Evolutionary conservation across 805 yeast species (phyloP), one percentile per base, ranked within the genome.

Genomic region (Wickerhamiella nectarea): DNA sequence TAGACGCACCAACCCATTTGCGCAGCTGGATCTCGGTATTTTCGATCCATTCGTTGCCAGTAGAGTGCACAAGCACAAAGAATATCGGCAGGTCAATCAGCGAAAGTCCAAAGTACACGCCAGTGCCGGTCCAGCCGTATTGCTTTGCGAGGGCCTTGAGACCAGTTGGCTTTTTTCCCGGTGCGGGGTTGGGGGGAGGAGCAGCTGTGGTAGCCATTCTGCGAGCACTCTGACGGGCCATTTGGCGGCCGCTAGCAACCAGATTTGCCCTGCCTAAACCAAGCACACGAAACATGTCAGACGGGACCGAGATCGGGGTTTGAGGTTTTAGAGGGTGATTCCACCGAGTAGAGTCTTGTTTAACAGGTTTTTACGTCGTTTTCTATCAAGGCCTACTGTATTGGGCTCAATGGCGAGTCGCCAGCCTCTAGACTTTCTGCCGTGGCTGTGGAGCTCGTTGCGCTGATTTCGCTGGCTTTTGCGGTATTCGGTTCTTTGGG

Each of bases 41-140:
- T 39, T 74, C 73, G 29, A 87, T 82, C 53, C 74, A 70, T 26
- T 87, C 96, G 51, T 79, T 85, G 14, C 98, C 98, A 49, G 80
- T 65, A 0, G 85, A 74, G 58, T 87, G 96, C 10, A 91, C 97
- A 22, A 82, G 54, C 7, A 81, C 49, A 59, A 78, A 91, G 59
- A 93, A 83, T 3, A 86, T 49, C 1, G 97, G 96, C 50, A 83
- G 68, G 57, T 91, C 97, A 21, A 91, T 61, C 18, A 69, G 66
- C 1, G 83, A 70, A n/a, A 91, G 58, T 1, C 72, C 79, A 17
- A 85, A 53, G 56, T 91, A 91, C 0, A 89, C 84, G 11, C 85
- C 94, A 11, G 89, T 64, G 0, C 95, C 96, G 14, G 93, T 75
- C 66, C 80, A 85, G 0, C 98, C 98, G 60, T 91, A 91, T 56